Base-by-base conservation (phyloP, 352 stramenopile species). In the Lagenidium giganteum region DNA sequence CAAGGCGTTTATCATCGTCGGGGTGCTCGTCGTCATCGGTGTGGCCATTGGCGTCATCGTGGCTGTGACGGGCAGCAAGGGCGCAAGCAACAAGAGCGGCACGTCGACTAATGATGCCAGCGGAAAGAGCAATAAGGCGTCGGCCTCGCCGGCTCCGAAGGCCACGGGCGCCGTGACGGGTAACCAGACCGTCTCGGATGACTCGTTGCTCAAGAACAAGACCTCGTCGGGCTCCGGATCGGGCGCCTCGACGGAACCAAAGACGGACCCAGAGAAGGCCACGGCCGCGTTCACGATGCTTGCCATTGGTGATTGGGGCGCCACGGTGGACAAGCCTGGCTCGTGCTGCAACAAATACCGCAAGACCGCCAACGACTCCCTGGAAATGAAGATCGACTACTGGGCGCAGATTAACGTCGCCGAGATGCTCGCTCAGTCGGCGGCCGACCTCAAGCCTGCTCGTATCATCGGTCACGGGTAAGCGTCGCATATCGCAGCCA, bases 291-390 rank as follows among this genome's bases (percentile, higher is more conserved):
- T 92, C 12, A 85, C 82, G 2, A 88, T 93, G 71, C 61, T 93
- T n/a, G 82, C 82, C 13, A 85, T 93, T 38, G 82, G 82, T 16
- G 82, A 93, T 52, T 93, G 82, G 82, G 82, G 82, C 1, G 82
- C 79, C 6, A 93, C 82, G 22, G 89, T 78, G 6, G 79, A 91
- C 61, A 89, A 92, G 57, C 79, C 82, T 3, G 82, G 82, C 22
- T 89, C 79, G 48, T 94, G 82, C 66, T 94, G 82, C 54, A 91
- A 89, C 68, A 88, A 92, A 62, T 94, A 94, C 63, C 76, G 76
- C 28, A 88, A 87, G 62, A 80, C 77, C 9, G 68, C 70, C 13
- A 66, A 72, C 45, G 79, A 88, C 51, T 87, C 80, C 54, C 59
- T 93, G 23, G 78, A 87, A 46, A 83, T 83, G 64, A 93, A 93